These are phyloP conservation scores for Xerocomellus intermedius DNA, from an alignment of 768 basidiomycete species.

Conservation along the genomic window DNA sequence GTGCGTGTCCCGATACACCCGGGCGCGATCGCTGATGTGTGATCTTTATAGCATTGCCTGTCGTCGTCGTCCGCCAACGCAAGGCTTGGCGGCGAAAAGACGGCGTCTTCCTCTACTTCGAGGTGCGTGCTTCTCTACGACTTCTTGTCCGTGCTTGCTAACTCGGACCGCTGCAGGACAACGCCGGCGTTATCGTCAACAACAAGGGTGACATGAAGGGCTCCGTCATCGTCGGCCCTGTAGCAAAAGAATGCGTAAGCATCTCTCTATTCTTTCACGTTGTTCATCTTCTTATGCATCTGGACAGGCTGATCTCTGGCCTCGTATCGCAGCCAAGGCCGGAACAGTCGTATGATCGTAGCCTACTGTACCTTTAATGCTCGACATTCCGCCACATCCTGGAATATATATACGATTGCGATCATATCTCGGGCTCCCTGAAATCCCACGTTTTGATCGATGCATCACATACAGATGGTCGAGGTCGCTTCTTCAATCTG, in stretches of 20 bases:
- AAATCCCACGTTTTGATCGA: constrained; percentile 31
- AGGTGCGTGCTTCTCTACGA: too few species aligned
- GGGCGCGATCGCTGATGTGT: constrained; percentile 3
- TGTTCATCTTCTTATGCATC: neutral
- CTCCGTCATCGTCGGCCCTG: constrained; percentile 92
- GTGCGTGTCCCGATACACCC: constrained; percentile 48
- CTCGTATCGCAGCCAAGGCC: constrained; percentile 98
- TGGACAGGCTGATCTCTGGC: constrained; percentile 91
- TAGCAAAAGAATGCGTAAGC: constrained; percentile 99
- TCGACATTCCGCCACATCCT: too few species aligned
- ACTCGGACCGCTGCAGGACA: constrained; percentile 54
- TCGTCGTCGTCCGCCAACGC: constrained; percentile 94
- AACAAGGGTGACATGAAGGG: constrained; percentile 99
- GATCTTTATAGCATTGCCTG: constrained; percentile 78
- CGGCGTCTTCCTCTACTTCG: constrained; percentile 98
- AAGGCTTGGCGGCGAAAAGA: constrained; percentile 98
- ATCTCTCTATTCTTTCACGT: neutral
- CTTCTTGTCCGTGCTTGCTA: neutral
- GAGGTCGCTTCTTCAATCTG: constrained; percentile 12
- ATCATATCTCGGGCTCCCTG: neutral
- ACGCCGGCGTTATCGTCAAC: constrained; percentile 97
- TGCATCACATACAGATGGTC: constrained; percentile 23
- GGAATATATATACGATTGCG: neutral
- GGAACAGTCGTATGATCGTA: constrained; percentile 88
- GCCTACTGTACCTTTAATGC: neutral